These are phyloP conservation scores for Sordaria brevicollis DNA, from an alignment of 495 filamentous ascomycete genomes.

Conservation along the genomic window DNA sequence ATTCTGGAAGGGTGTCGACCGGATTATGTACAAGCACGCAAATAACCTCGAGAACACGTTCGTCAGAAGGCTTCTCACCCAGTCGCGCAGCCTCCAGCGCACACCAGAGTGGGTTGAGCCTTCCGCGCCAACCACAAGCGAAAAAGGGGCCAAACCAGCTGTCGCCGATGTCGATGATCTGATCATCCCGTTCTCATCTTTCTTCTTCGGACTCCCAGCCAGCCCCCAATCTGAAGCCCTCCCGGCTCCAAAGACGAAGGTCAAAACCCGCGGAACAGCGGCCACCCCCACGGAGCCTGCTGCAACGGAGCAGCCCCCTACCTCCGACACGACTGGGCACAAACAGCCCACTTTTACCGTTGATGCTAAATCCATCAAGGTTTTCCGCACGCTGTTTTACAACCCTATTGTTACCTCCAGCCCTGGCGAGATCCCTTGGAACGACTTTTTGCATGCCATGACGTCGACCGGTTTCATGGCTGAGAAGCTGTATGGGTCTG, in stretches of 20 bases:
- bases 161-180: neutral
- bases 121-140: neutral
- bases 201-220: constrained; percentile 1
- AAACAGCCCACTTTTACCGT: constrained; percentile 26
- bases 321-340: neutral
- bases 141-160: neutral
- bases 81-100: constrained; percentile 27
- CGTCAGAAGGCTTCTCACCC: constrained; percentile 17
- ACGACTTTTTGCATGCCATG: constrained; percentile 46
- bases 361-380: constrained; percentile 25
- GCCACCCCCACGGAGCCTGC: neutral
- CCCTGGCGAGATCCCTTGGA: constrained; percentile 38
- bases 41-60: constrained; percentile 8
- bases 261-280: constrained; percentile 31
- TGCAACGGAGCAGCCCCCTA: neutral
- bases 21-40: constrained; percentile 1
- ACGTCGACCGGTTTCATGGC: constrained; percentile 30
- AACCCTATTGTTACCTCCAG: constrained; percentile 6
- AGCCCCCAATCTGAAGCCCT: neutral
- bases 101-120: constrained; percentile 42
- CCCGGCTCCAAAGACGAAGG: constrained; percentile 19
- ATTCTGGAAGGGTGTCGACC: constrained; percentile 31
- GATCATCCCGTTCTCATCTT: constrained; percentile 11
- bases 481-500: constrained; percentile 43
- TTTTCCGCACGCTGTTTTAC: constrained; percentile 17